Evolutionary conservation across 495 filamentous ascomycete genomes (phyloP), one percentile per base, ranked within the genome.

Genomic region (Lasiosphaeria hispida): DNA sequence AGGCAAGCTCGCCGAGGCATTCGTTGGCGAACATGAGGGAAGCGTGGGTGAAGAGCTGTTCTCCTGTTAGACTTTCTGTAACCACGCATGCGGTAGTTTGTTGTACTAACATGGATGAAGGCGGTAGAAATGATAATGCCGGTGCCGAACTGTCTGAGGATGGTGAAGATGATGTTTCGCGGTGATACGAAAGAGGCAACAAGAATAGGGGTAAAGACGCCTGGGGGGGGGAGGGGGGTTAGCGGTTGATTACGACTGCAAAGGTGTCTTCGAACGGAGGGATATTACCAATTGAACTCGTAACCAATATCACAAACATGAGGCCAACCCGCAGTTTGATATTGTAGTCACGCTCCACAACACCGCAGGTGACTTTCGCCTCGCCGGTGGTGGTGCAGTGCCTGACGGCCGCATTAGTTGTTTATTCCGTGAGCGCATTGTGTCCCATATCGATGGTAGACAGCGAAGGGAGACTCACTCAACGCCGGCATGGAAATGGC

Each of bases 121-220:
- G 85, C 86, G 0, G 87, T 91, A 4, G 87, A 77, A 43, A 90
- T 76, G 57, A 91, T 84, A 17, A 90, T 81, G 1, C 88, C 88
- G 0, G 88, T 89, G 6, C 88, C 87, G 55, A 91, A 90, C 56
- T 91, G 87, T 61, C 87, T 83, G 30, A 88, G 74, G 10, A 80
- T 62, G 14, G 80, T 77, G 47, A 81, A 79, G 36, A 80, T 72
- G 49, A 57, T 14, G 17, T 71, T 64, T 9, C 63, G 59, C 15
- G 56, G 52, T 13, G 66, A 49, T 15, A 73, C 61, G 53, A 70
- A 60, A 19, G 59, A 59, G 23, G 71, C 61, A 18, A 72, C 62
- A 13, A 81, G 58, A 53, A 81, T 78, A n/a, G 80, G 80, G 4
- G 57, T 53, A 37, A 76, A 69, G 23, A 77, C 78, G 11, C 78